Base-by-base conservation (phyloP, 352 stramenopile genomes). In the Phytophthora pini region DNA sequence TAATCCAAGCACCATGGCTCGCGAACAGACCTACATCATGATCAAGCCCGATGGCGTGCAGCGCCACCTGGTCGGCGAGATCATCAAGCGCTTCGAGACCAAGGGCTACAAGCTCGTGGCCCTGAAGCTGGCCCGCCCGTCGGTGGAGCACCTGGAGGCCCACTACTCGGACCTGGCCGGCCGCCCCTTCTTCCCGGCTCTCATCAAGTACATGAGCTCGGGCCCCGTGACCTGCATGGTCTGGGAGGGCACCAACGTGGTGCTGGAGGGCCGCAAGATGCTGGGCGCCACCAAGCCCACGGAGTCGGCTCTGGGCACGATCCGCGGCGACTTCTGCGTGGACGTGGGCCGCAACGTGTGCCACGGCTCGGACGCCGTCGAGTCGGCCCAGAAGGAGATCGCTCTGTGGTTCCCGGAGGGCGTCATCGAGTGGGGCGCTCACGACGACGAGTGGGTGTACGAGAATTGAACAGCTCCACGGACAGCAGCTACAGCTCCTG, bases 381-480 rank as follows among this genome's bases (percentile, higher is more conserved):
- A 99, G 56, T 98, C 88, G 69, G 98, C 97, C 70, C 86, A 99
- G 47, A 89, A 97, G 61, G 98, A 99, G 83, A 99, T 99, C 80
- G 89, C 70, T 13, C 88, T 98, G 48, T 99, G 98, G 98, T 99
- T 99, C 89, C 89, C 88, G 13, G 87, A 97, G 67, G 97, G 96
- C 58, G 65, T 98, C 56, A 79, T 79, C 39, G 88, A 98, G 64
- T 99, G 94, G 88, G 79, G 77, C 77, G 85, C 93, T 40, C 87
- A 75, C 61, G 94, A 96, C 74, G 81, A 94, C 65, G 77, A 94
- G 57, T 99, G 97, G 97, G 88, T 99, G 59, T 99, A 99, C 88
- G 97, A 99, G 72, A 94, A 92, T 59, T 94, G 89, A 82, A 72
- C 29, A 32, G 20, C 34, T 32, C 34, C 9, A 24, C 27, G 31